These are phyloP conservation scores for Colletotrichum cordylinicola DNA, from an alignment of 2,329 filamentous ascomycete genomes.

Conservation along the genomic window DNA sequence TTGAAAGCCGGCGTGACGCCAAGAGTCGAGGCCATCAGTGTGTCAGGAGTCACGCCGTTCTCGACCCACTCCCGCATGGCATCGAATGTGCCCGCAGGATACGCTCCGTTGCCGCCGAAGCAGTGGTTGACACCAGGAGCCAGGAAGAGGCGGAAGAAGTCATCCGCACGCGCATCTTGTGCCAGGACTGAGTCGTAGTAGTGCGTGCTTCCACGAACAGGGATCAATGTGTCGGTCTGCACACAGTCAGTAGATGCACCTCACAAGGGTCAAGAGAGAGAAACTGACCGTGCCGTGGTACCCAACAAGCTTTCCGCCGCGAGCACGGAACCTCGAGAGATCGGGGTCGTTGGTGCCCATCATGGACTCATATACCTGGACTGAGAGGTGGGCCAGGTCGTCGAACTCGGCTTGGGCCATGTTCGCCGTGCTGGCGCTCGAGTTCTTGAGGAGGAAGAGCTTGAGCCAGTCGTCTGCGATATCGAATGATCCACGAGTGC, in stretches of 20 bases:
- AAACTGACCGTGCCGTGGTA: not conserved
- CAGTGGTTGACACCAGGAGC: not conserved
- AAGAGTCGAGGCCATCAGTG: not conserved
- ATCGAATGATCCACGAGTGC: not conserved
- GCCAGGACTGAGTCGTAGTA: not conserved
- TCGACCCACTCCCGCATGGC: not conserved
- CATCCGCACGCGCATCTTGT: not conserved
- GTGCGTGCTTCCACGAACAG: not conserved
- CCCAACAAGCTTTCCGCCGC: not conserved
- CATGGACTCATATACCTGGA: not conserved
- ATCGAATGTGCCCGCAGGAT: not conserved
- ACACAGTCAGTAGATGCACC: not conserved
- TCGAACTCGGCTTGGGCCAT: not conserved
- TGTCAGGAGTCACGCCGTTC: not conserved
- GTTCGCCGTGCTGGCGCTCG: not conserved
- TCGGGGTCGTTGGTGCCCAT: not conserved
- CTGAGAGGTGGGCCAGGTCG: not conserved
- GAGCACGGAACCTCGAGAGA: not conserved
- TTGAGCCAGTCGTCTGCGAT: not conserved
- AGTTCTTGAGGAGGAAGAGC: not conserved
- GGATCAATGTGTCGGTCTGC: not conserved
- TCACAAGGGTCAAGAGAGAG: not conserved
- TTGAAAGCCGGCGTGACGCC: not conserved
- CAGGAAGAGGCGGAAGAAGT: not conserved
- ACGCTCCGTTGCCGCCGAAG: not conserved